Evolutionary conservation across 1,139 yeast species (phyloP).

Genomic region (Arxiozyma bovina): DNA sequence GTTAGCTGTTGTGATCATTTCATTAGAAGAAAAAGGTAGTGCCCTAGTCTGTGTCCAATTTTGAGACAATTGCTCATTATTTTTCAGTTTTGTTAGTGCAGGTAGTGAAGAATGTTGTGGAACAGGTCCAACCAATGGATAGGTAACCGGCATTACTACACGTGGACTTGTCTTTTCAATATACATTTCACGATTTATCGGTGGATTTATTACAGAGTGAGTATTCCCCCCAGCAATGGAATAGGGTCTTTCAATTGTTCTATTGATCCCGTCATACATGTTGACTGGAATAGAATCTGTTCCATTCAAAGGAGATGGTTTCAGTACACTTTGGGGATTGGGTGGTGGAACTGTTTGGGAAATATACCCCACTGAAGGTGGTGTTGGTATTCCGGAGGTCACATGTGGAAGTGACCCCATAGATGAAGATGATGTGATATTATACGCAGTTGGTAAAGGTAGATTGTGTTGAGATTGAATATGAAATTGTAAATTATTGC

Average conservation of each 20-base stretch:
- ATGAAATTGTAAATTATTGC: neutral
- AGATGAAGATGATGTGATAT: neutral
- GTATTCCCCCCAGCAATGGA: neutral
- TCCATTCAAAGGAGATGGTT: slow-evolving; percentile 1
- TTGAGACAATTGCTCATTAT: neutral
- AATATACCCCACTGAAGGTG: neutral
- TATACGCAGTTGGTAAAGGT: neutral
- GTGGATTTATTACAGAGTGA: neutral
- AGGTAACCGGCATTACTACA: neutral
- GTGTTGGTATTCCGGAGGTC: neutral
- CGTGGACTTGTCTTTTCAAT: neutral
- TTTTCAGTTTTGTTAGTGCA: neutral
- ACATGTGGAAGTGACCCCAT: neutral
- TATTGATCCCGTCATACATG: neutral
- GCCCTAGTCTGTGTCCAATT: neutral
- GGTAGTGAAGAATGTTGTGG: neutral
- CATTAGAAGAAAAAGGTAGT: neutral
- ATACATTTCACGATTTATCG: neutral
- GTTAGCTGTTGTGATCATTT: neutral
- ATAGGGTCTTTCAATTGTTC: neutral
- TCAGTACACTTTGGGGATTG: slow-evolving; percentile 1
- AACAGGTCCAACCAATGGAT: neutral
- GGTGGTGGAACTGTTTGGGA: neutral
- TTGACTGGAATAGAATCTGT: neutral
- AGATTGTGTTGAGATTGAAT: neutral